A percentile compares a stretch with the other conserved stretches of the same genome.
These are phyloP conservation scores for Fusarium robinianum DNA, from an alignment of 2,329 filamentous ascomycete genomes.

Conservation along the genomic window DNA sequence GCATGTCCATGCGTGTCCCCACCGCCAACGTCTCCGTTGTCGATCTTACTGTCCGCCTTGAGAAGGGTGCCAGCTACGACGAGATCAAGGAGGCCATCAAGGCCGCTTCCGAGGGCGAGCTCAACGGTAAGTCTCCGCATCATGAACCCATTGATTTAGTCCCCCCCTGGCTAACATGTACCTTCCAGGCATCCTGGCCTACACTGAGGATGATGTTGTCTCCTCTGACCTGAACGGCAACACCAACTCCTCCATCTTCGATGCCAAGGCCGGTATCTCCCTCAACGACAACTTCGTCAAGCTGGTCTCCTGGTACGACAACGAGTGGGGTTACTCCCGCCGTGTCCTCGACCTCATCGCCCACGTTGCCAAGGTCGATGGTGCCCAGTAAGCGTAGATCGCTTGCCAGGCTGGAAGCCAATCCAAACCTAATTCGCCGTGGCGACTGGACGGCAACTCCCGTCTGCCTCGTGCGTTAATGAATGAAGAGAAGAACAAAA, in stretches of 20 bases:
- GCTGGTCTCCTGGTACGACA: slow-evolving; percentile 98
- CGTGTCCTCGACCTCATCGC: slow-evolving; percentile 82
- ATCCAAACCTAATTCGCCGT: slow-evolving; percentile 31
- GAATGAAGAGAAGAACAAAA: slow-evolving; percentile 28
- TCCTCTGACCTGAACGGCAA: slow-evolving; percentile 94
- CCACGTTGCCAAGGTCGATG: slow-evolving; percentile 81
- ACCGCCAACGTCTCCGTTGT: slow-evolving; percentile 99
- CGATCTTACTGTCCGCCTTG: slow-evolving; percentile 90
- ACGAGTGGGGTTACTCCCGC: slow-evolving; percentile 99
- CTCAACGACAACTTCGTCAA: slow-evolving; percentile 99
- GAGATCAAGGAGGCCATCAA: slow-evolving; percentile 93
- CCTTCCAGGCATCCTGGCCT: slow-evolving; percentile 78
- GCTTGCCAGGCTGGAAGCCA: slow-evolving; percentile 31
- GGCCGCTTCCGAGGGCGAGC: slow-evolving; percentile 78
- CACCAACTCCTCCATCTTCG: slow-evolving; percentile 94
- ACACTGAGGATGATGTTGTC: slow-evolving; percentile 97
- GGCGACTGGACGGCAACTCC: slow-evolving; percentile 15
- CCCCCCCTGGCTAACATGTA: slow-evolving; percentile 20
- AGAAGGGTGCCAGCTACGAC: slow-evolving; percentile 87
- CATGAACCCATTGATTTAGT: too few relatives aligned
- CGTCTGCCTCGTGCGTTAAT: slow-evolving; percentile 32
- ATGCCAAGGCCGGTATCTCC: slow-evolving; percentile 98
- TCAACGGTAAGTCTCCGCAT: slow-evolving; percentile 72
- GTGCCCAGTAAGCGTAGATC: slow-evolving; percentile 51
- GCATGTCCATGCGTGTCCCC: slow-evolving; percentile 99